phyloP scores from a whole-genome alignment of 805 yeast genomes.

The Starmera quercuum region DNA sequence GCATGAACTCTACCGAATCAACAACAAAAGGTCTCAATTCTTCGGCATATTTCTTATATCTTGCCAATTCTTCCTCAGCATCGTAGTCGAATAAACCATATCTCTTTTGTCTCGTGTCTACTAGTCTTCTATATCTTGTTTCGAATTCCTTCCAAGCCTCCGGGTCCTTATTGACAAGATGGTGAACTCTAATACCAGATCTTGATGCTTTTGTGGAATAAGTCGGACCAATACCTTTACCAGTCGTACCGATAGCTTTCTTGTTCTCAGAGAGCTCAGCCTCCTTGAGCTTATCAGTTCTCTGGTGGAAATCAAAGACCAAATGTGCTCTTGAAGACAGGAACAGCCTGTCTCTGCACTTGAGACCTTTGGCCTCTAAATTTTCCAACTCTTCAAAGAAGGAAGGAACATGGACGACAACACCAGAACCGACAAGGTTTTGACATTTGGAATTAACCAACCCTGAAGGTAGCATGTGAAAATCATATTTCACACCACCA shows the following conservation, averaged over 20 bases:
- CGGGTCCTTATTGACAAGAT: slow-evolving; percentile 81
- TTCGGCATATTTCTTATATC: slow-evolving; percentile 69
- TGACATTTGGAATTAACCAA: slow-evolving; percentile 86
- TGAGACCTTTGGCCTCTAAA: slow-evolving; percentile 74
- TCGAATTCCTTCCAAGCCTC: slow-evolving; percentile 92
- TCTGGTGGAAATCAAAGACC: slow-evolving; percentile 97
- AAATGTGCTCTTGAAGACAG: slow-evolving; percentile 91
- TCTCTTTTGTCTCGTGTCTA: slow-evolving; percentile 77
- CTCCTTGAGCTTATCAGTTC: slow-evolving; percentile 92
- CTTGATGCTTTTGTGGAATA: slow-evolving; percentile 95
- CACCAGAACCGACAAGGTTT: slow-evolving; percentile 92
- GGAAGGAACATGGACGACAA: slow-evolving; percentile 91
- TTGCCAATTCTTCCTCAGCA: slow-evolving; percentile 67
- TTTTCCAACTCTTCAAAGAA: slow-evolving; percentile 81
- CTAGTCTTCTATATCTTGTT: slow-evolving; percentile 64
- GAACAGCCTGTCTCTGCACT: slow-evolving; percentile 59
- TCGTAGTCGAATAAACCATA: slow-evolving; percentile 92
- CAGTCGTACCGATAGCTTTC: slow-evolving; percentile 95
- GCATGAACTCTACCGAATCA: slow-evolving; percentile 83
- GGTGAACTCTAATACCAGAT: slow-evolving; percentile 95
- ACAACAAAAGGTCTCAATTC: slow-evolving; percentile 83
- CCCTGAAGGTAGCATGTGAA: slow-evolving; percentile 99
- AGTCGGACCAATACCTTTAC: slow-evolving; percentile 98
- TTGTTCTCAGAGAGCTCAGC: slow-evolving; percentile 62
- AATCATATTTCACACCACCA: slow-evolving; percentile 80